A percentile compares a stretch with the other conserved stretches of the same genome.
phyloP scores from a whole-genome alignment of 78 protist species.

The Pigoraptor vietnamica region DNA sequence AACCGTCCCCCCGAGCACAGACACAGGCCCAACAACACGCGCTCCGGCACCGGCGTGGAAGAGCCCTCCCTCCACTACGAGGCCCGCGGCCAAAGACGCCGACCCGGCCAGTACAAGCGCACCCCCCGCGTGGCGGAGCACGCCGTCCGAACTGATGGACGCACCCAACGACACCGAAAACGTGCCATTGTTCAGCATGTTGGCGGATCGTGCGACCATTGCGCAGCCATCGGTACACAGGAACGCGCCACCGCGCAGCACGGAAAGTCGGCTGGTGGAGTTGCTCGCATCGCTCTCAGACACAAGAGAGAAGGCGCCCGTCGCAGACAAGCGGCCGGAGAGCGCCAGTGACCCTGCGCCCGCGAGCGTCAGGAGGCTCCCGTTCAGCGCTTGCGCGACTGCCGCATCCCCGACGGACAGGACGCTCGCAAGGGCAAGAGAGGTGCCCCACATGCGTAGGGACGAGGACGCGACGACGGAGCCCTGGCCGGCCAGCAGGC shows the following conservation, averaged over 20 bases:
- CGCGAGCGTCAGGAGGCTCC: no score
- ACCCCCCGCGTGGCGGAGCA: neutral
- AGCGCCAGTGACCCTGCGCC: no score
- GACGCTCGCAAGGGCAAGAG: neutral
- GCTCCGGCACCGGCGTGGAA: neutral
- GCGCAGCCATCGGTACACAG: neutral
- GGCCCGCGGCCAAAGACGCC: neutral
- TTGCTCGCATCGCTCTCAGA: neutral
- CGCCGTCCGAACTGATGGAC: neutral
- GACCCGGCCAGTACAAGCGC: neutral
- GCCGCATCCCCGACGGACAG: neutral
- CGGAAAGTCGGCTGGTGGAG: neutral
- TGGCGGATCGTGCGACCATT: neutral
- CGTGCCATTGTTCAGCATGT: neutral
- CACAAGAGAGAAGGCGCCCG: no score
- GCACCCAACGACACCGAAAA: neutral
- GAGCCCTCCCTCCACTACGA: neutral
- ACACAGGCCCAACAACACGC: neutral
- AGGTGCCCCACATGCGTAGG: neutral
- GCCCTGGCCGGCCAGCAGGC: neutral
- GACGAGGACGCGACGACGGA: neutral
- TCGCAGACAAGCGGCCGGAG: no score
- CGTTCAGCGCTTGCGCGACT: neutral
- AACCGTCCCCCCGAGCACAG: neutral
- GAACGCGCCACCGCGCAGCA: neutral